phyloP scores from a whole-genome alignment of 768 basidiomycete genomes.

The Trichaptum fuscoviolaceum region DNA sequence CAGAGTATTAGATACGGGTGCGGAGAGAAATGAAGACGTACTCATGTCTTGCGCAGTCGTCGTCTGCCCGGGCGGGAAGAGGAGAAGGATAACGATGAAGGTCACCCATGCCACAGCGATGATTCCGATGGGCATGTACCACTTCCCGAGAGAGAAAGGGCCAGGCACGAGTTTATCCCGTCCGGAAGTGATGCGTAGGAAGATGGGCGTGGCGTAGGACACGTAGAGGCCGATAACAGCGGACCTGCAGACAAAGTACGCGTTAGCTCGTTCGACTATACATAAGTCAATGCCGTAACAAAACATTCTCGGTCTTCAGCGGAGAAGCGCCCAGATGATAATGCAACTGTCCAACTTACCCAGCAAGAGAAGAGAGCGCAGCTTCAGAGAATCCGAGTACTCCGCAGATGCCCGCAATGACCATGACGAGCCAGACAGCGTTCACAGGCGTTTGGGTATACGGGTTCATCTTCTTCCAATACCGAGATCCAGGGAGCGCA shows the following conservation, averaged over 20 bases:
- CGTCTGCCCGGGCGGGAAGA: conserved; percentile 46
- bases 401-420: conserved; percentile 49
- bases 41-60: conserved; percentile 48
- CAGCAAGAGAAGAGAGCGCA: conserved; percentile 61
- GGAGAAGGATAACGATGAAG: conserved; percentile 53
- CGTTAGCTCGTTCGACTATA: neutral
- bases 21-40: conserved; percentile 26
- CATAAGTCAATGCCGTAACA: neutral
- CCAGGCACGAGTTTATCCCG: conserved; percentile 53
- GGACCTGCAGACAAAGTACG: conserved; percentile 34
- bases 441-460: conserved; percentile 66
- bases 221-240: conserved; percentile 69
- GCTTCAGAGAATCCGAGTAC: conserved; percentile 60
- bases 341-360: conserved; percentile 34
- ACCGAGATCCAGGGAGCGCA: conserved; percentile 65
- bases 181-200: conserved; percentile 67
- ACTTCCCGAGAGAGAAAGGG: conserved; percentile 54
- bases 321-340: neutral
- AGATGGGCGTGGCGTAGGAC: conserved; percentile 62
- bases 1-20: neutral
- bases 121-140: conserved; percentile 53
- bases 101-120: conserved; percentile 62
- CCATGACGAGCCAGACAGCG: conserved; percentile 72
- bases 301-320: neutral
- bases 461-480: conserved; percentile 59